Conservation (phyloP, 495 filamentous ascomycete species). For the Xylaria acuta region DNA sequence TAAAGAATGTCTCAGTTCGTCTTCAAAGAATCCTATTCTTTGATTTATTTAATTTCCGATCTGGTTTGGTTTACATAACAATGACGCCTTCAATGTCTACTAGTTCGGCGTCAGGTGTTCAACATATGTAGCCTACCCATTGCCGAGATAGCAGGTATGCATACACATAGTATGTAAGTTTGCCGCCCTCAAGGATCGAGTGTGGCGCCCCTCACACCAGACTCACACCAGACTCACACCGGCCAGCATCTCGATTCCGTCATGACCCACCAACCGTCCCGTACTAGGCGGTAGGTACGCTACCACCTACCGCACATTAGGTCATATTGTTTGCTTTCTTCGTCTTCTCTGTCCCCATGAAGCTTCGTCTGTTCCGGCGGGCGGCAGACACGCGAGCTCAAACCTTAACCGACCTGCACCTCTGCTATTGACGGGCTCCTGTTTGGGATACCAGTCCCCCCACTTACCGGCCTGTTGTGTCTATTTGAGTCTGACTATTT, state of each 20-base stretch:
- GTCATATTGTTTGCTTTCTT: neutral
- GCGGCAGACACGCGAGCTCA: neutral
- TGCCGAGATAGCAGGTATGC: neutral
- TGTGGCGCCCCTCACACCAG: neutral
- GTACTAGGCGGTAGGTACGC: neutral
- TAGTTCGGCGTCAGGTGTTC: neutral
- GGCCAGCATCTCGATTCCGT: constrained; percentile 19
- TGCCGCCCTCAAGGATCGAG: neutral
- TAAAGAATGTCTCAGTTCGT: neutral
- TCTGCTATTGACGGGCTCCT: neutral
- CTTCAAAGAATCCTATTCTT: neutral
- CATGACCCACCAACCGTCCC: constrained; percentile 14
- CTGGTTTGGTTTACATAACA: neutral
- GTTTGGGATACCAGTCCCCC: neutral
- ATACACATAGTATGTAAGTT: neutral
- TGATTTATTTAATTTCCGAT: neutral
- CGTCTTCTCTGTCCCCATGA: neutral
- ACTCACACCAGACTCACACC: neutral
- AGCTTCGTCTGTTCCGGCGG: neutral
- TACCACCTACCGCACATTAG: neutral
- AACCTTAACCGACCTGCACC: neutral
- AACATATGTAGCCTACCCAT: neutral
- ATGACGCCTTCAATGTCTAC: neutral
- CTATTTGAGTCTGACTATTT: neutral
- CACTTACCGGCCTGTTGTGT: neutral